Conservation (phyloP, 2,329 filamentous ascomycete genomes). For the Talaromyces marneffei region DNA sequence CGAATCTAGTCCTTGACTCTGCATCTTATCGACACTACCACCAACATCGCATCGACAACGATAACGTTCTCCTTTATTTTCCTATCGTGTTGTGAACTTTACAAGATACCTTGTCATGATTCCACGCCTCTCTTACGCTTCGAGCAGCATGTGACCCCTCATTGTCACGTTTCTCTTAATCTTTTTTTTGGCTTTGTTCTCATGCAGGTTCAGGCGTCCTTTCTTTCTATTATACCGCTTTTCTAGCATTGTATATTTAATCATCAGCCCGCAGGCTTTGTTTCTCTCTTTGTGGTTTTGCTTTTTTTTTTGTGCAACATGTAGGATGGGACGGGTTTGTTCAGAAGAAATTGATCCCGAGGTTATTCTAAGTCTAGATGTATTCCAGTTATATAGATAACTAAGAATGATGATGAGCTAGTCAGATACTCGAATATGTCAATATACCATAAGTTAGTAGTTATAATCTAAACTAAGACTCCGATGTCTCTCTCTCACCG, state of each 20-base stretch:
- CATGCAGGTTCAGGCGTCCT: conserved; percentile 4
- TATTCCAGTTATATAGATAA: background rate
- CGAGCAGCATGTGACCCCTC: conserved; percentile 20
- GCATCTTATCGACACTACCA: background rate
- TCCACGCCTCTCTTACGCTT: conserved; percentile 26
- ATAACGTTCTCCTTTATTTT: background rate
- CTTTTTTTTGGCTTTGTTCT: conserved; percentile 15
- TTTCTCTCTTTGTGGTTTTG: conserved; percentile 1
- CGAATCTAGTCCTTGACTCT: background rate
- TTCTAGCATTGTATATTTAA: conserved; percentile 16
- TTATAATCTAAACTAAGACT: too few species aligned
- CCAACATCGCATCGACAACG: background rate
- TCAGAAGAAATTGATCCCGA: background rate
- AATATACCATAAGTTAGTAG: too few species aligned
- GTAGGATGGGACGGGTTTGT: background rate
- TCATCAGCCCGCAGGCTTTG: conserved; percentile 3
- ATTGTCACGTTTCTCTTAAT: conserved; percentile 15
- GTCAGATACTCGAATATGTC: background rate
- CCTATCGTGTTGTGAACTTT: conserved; percentile 15
- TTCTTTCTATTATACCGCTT: background rate
- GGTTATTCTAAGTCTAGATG: background rate
- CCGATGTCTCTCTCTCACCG: too few species aligned
- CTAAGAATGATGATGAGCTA: background rate
- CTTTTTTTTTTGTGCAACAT: background rate
- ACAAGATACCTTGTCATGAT: conserved; percentile 32